phyloP scores from a whole-genome alignment of 2,329 filamentous ascomycete species.

The Fusarium ambrosium region DNA sequence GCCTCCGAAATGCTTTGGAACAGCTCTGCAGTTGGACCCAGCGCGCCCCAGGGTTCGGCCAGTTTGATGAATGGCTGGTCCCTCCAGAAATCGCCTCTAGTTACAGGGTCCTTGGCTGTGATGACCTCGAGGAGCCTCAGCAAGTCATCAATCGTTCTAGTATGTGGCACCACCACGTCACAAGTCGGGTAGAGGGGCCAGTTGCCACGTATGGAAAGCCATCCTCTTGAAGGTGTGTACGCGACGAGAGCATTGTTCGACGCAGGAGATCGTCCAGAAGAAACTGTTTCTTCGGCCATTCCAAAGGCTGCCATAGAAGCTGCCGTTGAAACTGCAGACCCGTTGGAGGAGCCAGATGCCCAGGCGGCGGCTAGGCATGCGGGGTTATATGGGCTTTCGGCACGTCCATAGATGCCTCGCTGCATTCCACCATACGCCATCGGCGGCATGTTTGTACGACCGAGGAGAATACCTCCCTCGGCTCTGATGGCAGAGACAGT shows the following conservation, averaged over 20 bases:
- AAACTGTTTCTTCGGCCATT: neutral
- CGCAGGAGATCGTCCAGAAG: neutral
- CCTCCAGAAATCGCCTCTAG: neutral
- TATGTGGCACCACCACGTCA: conserved; percentile 67
- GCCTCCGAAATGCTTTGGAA: neutral
- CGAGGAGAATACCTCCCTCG: conserved; percentile 47
- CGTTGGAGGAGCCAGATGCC: conserved; percentile 70
- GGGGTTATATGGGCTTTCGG: conserved; percentile 68
- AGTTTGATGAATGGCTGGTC: neutral
- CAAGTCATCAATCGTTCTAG: conserved; percentile 64
- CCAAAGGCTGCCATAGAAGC: neutral
- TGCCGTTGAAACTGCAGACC: conserved; percentile 59
- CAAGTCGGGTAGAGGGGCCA: conserved; percentile 69
- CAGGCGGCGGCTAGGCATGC: conserved; percentile 67
- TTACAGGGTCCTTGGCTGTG: neutral
- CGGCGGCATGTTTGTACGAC: conserved; percentile 69
- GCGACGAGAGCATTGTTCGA: conserved; percentile 51
- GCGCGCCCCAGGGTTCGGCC: neutral
- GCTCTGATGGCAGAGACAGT: conserved; percentile 53
- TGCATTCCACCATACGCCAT: conserved; percentile 72
- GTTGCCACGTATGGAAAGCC: conserved; percentile 64
- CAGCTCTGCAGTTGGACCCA: neutral
- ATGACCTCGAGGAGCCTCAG: conserved; percentile 63
- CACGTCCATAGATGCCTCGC: conserved; percentile 67
- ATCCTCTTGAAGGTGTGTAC: conserved; percentile 67